Percentiles rank a stretch among this genome's conserved stretches.
Evolutionary conservation across 2,329 filamentous ascomycete genomes (phyloP).

Genomic region (Botryotinia calthae): DNA sequence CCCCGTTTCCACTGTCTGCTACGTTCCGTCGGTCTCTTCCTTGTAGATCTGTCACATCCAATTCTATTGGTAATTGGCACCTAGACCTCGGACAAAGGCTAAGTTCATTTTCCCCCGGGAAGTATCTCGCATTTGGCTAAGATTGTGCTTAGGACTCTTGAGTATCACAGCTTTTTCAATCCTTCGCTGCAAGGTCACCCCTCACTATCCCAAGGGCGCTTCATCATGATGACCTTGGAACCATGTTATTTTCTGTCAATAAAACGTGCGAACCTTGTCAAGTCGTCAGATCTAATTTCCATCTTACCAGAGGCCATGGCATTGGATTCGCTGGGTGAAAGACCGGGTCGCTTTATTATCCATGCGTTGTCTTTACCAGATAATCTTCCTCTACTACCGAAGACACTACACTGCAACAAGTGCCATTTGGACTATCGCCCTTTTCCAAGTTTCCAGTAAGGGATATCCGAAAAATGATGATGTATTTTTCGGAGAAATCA

Average conservation of each 20-base stretch:
- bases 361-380: slow-evolving; percentile 20
- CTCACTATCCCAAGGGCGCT: slow-evolving; percentile 12
- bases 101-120: slow-evolving; percentile 5
- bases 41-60: neutral
- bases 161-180: slow-evolving; percentile 20
- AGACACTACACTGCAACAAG: slow-evolving; percentile 1
- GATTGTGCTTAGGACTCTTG: slow-evolving; percentile 17
- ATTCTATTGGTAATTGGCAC: slow-evolving; percentile 10
- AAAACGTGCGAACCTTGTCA: slow-evolving; percentile 27
- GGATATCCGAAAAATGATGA: neutral
- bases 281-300: slow-evolving; percentile 29
- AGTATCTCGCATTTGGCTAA: slow-evolving; percentile 18
- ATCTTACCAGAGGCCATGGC: slow-evolving; percentile 26
- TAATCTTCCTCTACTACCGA: slow-evolving; percentile 4
- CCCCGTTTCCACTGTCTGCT: neutral
- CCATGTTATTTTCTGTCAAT: slow-evolving; percentile 1
- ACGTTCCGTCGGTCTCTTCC: neutral
- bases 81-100: slow-evolving; percentile 9
- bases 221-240: slow-evolving; percentile 1
- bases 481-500: neutral
- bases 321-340: slow-evolving; percentile 24
- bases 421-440: neutral
- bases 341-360: slow-evolving; percentile 19
- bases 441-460: slow-evolving; percentile 1
- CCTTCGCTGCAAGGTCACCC: slow-evolving; percentile 17